Evolutionary conservation across 225 moss, liverwort and hornwort genomes (phyloP), one percentile per base, ranked within the genome.

Genomic region (Bryum argenteum): DNA sequence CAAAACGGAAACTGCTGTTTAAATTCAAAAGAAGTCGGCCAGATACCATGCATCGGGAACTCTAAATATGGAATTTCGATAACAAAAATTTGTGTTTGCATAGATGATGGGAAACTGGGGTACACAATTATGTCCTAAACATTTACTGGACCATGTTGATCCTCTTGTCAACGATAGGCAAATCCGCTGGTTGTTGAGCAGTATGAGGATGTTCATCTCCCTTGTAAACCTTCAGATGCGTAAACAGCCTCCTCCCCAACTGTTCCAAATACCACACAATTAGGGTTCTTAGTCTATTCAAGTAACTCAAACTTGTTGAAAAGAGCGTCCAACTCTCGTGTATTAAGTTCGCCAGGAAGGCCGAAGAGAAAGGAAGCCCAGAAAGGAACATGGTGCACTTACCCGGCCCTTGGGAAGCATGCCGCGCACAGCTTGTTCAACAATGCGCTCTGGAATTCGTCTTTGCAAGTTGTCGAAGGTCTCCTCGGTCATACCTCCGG

Each of bases 331-430:
- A 26, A 26, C 26, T 26, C 4, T 26, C 4, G 26, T 26, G 26
- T 4, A 26, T 26, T 2, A n/a, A n/a, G n/a, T n/a, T n/a, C n/a
- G n/a, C n/a, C n/a, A n/a, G n/a, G n/a, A n/a, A n/a, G n/a, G n/a
- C n/a, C n/a, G n/a, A n/a, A n/a, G n/a, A n/a, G n/a, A n/a, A n/a
- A n/a, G n/a, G n/a, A n/a, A n/a, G n/a, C n/a, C n/a, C n/a, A n/a
- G n/a, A n/a, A n/a, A n/a, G n/a, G n/a, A n/a, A 21, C 1, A 13
- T 47, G 13, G 47, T 44, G 38, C 37, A 50, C 91, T 69, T 62
- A 91, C 91, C 77, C 90, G 82, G 58, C 92, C 92, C 77, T 92
- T 92, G 3, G 92, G 92, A 18, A 92, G 86, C 90, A 92, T 92
- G 71, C 92, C 92, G 43, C 89, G 82, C 8, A 92, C 87, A 14